phyloP scores from a whole-genome alignment of 352 stramenopile species.

The Globisporangium irregulare region DNA sequence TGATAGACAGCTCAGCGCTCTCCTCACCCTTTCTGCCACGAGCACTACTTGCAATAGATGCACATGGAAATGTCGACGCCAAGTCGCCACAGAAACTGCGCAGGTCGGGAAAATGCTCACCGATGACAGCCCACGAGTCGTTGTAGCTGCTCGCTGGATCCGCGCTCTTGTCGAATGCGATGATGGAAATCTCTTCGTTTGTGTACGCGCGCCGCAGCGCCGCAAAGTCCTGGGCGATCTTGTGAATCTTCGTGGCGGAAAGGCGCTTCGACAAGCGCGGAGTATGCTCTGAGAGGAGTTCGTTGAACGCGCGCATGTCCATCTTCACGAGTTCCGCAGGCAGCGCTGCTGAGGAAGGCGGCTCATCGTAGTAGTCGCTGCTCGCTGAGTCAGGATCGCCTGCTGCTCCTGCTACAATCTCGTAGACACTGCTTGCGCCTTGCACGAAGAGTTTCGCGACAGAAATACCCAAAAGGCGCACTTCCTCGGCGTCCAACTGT shows the following conservation, averaged over 20 bases:
- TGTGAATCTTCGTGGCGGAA: background rate
- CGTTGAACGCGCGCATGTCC: slow-evolving; percentile 1
- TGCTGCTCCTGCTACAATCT: background rate
- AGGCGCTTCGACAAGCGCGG: background rate
- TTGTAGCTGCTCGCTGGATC: background rate
- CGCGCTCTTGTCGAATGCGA: background rate
- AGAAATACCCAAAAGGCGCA: background rate
- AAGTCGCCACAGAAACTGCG: slow-evolving; percentile 1
- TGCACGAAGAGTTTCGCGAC: background rate
- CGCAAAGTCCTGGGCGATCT: background rate
- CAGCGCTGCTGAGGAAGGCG: background rate
- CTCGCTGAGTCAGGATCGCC: background rate
- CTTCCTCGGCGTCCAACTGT: background rate
- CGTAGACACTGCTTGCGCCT: background rate
- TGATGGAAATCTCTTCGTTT: background rate
- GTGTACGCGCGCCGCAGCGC: background rate
- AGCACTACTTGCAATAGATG: background rate
- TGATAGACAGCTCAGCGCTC: background rate
- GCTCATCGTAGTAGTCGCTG: background rate
- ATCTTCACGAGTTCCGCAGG: background rate
- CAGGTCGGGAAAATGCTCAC: slow-evolving; percentile 1
- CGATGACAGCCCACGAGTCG: background rate
- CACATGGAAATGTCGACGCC: background rate
- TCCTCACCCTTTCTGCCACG: background rate
- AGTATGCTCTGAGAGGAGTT: background rate